Evolutionary conservation across 371 early-diverging fungal genomes (phyloP).

Genomic region (Fennellomyces sp.): DNA sequence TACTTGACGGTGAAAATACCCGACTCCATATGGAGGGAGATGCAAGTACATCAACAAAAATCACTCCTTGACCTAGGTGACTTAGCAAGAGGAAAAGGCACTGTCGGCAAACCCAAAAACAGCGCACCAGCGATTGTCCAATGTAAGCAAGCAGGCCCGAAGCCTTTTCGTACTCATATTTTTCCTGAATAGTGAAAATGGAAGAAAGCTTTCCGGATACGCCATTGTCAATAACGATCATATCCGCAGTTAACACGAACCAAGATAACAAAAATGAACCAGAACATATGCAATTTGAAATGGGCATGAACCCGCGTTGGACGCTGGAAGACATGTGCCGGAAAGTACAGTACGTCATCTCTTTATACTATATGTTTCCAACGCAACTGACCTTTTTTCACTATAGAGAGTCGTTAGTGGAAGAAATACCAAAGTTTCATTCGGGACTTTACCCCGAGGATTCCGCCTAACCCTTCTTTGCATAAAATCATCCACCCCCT

Average conservation of each 20-base stretch:
- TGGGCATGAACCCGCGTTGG: not conserved
- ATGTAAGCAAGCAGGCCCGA: not conserved
- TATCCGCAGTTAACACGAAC: not conserved
- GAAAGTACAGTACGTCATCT: not conserved
- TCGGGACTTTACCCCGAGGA: not conserved
- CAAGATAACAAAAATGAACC: not conserved
- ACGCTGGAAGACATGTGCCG: not conserved
- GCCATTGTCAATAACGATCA: not conserved
- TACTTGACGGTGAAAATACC: not conserved
- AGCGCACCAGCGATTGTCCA: not conserved
- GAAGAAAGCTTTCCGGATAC: not conserved
- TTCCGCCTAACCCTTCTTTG: too few relatives aligned
- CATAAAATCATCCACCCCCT: too few relatives aligned
- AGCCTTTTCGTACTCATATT: not conserved
- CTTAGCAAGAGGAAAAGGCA: not conserved
- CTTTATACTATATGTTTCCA: too few relatives aligned
- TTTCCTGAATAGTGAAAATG: not conserved
- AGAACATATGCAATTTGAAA: not conserved
- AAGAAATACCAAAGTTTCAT: conserved; percentile 2
- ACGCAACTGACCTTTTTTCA: not conserved
- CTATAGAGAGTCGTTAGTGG: not conserved
- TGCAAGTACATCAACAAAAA: not conserved
- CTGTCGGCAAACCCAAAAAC: not conserved
- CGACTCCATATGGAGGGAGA: not conserved
- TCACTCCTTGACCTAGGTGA: not conserved